Conservation (phyloP, 164 flowering plant genomes). For the Aristolochia fimbriata region DNA sequence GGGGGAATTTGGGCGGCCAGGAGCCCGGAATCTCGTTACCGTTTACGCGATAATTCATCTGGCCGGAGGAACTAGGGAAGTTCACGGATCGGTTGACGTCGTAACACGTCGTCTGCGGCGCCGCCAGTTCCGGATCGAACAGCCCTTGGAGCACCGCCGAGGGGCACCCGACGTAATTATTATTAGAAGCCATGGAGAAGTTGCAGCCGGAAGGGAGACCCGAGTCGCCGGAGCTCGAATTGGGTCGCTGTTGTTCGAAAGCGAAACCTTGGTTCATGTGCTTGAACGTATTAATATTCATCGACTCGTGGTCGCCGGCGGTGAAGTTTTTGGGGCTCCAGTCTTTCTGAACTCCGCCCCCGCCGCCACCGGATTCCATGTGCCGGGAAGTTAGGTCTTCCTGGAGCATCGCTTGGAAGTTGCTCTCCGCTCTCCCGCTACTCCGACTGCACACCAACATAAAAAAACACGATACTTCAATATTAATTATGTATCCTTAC, state of each 20-base stretch:
- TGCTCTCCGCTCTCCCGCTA: constrained; percentile 29
- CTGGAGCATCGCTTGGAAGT: constrained; percentile 27
- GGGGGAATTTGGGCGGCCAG: constrained; percentile 47
- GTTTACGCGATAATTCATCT: constrained; percentile 19
- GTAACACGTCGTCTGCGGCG: constrained; percentile 9
- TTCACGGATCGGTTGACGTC: constrained; percentile 18
- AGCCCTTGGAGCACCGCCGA: constrained; percentile 35
- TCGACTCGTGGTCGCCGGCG: constrained; percentile 18
- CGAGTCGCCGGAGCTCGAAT: constrained; percentile 13
- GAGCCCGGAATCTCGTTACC: constrained; percentile 21
- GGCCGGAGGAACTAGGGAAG: constrained; percentile 11
- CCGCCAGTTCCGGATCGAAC: constrained; percentile 25
- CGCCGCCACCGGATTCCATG: constrained; percentile 15
- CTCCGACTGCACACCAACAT: constrained; percentile 18
- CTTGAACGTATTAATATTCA: constrained; percentile 13
- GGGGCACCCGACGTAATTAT: constrained; percentile 27
- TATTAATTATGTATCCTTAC: too few relatives aligned
- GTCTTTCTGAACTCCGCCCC: constrained; percentile 16
- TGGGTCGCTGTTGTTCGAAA: constrained; percentile 24
- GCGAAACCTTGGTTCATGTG: constrained; percentile 21
- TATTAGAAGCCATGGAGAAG: constrained; percentile 24
- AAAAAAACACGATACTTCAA: too few relatives aligned
- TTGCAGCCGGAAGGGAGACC: constrained; percentile 13
- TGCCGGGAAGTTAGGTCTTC: constrained; percentile 22
- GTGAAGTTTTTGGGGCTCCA: constrained; percentile 23